These are phyloP conservation scores for Ustilago shanxiensis DNA, from an alignment of 1,284 basidiomycete genomes.

Conservation along the genomic window DNA sequence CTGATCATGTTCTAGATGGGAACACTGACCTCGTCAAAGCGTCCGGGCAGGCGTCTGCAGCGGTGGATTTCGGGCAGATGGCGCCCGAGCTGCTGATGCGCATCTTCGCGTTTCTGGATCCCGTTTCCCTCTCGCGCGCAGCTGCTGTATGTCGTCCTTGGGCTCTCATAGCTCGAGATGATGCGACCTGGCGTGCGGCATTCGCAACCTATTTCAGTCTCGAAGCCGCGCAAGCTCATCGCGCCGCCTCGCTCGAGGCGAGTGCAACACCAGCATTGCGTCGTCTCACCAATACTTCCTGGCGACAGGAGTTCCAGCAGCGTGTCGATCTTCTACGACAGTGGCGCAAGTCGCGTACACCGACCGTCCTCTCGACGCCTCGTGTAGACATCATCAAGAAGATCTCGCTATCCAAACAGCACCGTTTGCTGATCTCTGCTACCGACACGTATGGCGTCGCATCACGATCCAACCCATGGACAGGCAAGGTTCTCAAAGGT, in stretches of 20 bases:
- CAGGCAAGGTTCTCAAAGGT: slow-evolving; percentile 78
- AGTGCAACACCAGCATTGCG: slow-evolving; percentile 70
- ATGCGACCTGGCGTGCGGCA: slow-evolving; percentile 86
- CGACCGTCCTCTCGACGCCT: slow-evolving; percentile 72
- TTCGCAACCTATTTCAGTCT: slow-evolving; percentile 80
- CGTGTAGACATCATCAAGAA: slow-evolving; percentile 61
- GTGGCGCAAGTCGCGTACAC: slow-evolving; percentile 78
- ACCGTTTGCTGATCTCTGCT: slow-evolving; percentile 76
- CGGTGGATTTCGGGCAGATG: slow-evolving; percentile 63
- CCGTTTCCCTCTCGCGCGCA: slow-evolving; percentile 76
- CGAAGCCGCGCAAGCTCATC: slow-evolving; percentile 72
- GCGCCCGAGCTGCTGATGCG: slow-evolving; percentile 81
- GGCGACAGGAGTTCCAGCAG: slow-evolving; percentile 62
- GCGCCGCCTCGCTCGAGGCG: slow-evolving; percentile 74
- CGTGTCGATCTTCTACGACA: slow-evolving; percentile 72
- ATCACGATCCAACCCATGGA: slow-evolving; percentile 80
- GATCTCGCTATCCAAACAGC: slow-evolving; percentile 73
- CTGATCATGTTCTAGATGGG: background rate
- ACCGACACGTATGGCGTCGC: slow-evolving; percentile 81
- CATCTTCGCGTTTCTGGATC: slow-evolving; percentile 82
- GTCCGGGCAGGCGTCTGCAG: slow-evolving; percentile 60
- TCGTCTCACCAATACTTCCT: slow-evolving; percentile 73
- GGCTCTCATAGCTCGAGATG: slow-evolving; percentile 79
- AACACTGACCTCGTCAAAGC: background rate
- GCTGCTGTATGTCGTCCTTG: slow-evolving; percentile 75